These are phyloP conservation scores for Eimeria nieschulzi DNA, from an alignment of 169 alveolate species.

Conservation along the genomic window DNA sequence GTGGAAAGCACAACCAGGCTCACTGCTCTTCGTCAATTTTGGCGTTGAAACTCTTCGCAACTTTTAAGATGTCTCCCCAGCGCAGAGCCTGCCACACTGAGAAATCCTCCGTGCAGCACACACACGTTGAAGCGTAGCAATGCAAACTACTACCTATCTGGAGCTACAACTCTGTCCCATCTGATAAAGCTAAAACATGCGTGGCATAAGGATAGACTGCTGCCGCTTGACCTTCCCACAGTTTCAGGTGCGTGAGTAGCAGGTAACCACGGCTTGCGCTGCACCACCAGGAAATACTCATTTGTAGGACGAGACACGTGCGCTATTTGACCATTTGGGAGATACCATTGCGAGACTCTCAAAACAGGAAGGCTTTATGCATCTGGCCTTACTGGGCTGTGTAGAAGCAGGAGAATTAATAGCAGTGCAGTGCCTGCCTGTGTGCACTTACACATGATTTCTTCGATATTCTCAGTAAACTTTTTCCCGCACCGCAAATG, in stretches of 20 bases:
- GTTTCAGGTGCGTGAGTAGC: too few species aligned
- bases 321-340: too few species aligned
- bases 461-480: slow-evolving; percentile 39
- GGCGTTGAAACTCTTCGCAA: slow-evolving; percentile 61
- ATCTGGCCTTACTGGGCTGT: too few species aligned
- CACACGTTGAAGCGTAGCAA: not conserved
- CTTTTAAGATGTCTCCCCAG: slow-evolving; percentile 69
- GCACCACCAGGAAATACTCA: too few species aligned
- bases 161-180: too few species aligned
- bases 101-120: not conserved
- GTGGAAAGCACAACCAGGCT: not conserved
- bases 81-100: slow-evolving; percentile 73
- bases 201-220: too few species aligned
- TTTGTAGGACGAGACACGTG: not conserved
- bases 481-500: slow-evolving; percentile 74
- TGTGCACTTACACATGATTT: slow-evolving; percentile 13
- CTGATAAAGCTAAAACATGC: too few species aligned
- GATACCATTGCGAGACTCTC: too few species aligned
- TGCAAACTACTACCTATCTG: too few species aligned
- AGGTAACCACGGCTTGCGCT: too few species aligned
- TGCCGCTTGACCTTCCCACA: too few species aligned
- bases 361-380: too few species aligned
- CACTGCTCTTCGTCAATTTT: slow-evolving; percentile 67
- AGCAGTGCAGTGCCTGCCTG: not conserved
- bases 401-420: not conserved